phyloP scores from a whole-genome alignment of 2,329 filamentous ascomycete genomes.

The Xylaria sp. region DNA sequence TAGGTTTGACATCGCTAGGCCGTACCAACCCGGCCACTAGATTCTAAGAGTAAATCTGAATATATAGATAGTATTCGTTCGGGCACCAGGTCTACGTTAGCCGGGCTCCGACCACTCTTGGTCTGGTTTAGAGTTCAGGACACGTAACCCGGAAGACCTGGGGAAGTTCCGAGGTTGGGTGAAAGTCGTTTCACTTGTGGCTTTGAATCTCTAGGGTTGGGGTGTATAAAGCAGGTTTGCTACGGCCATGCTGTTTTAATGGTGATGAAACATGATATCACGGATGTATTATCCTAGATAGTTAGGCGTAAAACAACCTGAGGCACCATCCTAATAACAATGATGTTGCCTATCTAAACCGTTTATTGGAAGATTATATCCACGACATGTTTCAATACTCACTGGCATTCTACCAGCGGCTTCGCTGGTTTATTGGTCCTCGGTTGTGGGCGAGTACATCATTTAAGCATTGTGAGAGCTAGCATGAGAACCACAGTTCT shows the following conservation, averaged over 20 bases:
- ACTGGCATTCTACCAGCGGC: not conserved
- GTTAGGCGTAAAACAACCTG: not conserved
- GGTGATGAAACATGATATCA: not conserved
- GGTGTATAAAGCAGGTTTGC: too few species aligned
- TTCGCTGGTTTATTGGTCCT: not conserved
- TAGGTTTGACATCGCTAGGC: not conserved
- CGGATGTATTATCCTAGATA: not conserved
- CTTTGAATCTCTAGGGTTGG: not conserved
- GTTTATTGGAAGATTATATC: not conserved
- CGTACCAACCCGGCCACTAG: not conserved
- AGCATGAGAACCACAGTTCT: not conserved
- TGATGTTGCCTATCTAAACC: not conserved
- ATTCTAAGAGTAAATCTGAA: not conserved
- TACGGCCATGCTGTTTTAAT: not conserved
- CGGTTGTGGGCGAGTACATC: not conserved
- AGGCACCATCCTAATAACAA: not conserved
- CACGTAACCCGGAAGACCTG: not conserved
- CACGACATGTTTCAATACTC: not conserved
- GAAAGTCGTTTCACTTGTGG: not conserved
- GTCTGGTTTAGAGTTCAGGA: not conserved
- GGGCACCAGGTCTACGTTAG: not conserved
- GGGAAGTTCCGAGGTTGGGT: not conserved
- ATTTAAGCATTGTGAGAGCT: not conserved
- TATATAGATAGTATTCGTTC: not conserved
- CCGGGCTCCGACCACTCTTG: not conserved